A percentile compares a stretch with the other conserved stretches of the same genome.
phyloP scores from a whole-genome alignment of 1,284 basidiomycete genomes.

The Erythrobasidium hasegawianum region DNA sequence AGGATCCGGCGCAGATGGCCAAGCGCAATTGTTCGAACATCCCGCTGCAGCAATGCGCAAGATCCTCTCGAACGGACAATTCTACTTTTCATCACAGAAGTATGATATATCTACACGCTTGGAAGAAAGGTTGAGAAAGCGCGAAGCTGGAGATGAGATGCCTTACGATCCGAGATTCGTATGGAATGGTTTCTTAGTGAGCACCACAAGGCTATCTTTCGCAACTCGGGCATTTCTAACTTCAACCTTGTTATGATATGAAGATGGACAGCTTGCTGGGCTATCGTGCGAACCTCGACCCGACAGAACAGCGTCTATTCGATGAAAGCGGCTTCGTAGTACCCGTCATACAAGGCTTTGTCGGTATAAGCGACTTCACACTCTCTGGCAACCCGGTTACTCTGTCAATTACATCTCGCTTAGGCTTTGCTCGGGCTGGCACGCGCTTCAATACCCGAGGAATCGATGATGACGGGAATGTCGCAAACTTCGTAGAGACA shows the following conservation, averaged over 20 bases:
- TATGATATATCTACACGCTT: constrained; percentile 88
- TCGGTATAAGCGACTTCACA: constrained; percentile 67
- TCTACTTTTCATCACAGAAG: constrained; percentile 81
- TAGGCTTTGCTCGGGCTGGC: constrained; percentile 92
- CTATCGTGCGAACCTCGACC: constrained; percentile 44
- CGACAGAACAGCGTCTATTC: constrained; percentile 51
- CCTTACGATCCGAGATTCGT: constrained; percentile 52
- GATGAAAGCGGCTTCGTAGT: constrained; percentile 53
- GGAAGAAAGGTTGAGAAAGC: constrained; percentile 59
- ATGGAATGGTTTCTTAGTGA: constrained; percentile 57
- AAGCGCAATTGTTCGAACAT: constrained; percentile 60
- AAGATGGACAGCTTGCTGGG: constrained; percentile 53
- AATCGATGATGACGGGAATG: constrained; percentile 95
- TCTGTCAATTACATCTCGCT: constrained; percentile 73
- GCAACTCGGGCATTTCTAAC: background rate
- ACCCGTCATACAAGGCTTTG: constrained; percentile 88
- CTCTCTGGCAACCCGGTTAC: constrained; percentile 60
- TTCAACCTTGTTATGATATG: background rate
- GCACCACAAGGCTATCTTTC: background rate
- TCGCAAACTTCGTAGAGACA: constrained; percentile 97
- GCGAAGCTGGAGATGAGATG: constrained; percentile 53
- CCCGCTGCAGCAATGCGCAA: constrained; percentile 86
- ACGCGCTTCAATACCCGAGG: constrained; percentile 96
- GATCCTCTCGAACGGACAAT: constrained; percentile 83
- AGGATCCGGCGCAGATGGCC: constrained; percentile 20